A percentile compares a stretch with the other conserved stretches of the same genome.
Evolutionary conservation across 2,329 filamentous ascomycete genomes (phyloP).

Genomic region (Metarhizium sp.): DNA sequence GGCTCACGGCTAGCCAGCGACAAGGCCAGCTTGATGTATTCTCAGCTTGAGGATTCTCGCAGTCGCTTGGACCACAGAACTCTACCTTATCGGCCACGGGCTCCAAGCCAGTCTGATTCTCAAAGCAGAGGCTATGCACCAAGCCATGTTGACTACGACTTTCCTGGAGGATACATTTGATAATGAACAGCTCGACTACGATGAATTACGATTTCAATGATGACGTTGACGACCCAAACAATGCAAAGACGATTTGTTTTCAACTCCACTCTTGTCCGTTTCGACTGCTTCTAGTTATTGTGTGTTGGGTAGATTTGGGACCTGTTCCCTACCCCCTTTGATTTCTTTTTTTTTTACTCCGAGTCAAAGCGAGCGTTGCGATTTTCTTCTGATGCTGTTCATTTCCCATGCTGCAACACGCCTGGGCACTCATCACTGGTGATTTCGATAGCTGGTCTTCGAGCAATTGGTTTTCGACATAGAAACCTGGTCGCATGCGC

Average conservation of each 20-base stretch:
- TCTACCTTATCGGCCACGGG: conserved; percentile 34
- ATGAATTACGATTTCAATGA: conserved; percentile 15
- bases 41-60: conserved; percentile 34
- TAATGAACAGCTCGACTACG: background rate
- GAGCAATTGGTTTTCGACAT: conserved; percentile 13
- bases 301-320: background rate
- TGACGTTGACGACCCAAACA: conserved; percentile 18
- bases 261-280: background rate
- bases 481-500: conserved; percentile 9
- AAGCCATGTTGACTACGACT: conserved; percentile 18
- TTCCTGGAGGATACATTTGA: conserved; percentile 20
- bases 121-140: conserved; percentile 24
- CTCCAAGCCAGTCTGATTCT: conserved; percentile 41
- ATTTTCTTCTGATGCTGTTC: conserved; percentile 1
- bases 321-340: conserved; percentile 11
- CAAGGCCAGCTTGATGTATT: conserved; percentile 37
- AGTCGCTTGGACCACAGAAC: conserved; percentile 32
- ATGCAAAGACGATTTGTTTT: conserved; percentile 2
- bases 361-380: conserved; percentile 10
- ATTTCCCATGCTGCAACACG: conserved; percentile 5
- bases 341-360: conserved; percentile 11
- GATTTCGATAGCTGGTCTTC: conserved; percentile 12
- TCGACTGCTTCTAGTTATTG: background rate
- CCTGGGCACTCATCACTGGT: background rate
- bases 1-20: conserved; percentile 39